Evolutionary conservation across 129 eudicot species (phyloP).

Genomic region (Artemisia argyi): DNA sequence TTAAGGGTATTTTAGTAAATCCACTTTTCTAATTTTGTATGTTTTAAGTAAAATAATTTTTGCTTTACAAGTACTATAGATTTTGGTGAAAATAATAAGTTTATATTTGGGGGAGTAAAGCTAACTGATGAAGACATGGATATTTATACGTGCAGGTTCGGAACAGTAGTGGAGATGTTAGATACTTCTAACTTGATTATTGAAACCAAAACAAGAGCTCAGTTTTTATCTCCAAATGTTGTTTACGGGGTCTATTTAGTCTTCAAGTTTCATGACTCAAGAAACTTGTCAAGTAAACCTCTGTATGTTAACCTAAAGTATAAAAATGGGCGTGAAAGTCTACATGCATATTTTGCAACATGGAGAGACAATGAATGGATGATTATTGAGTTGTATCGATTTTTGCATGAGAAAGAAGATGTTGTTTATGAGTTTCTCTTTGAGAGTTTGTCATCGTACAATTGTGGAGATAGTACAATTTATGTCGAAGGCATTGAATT

Average conservation of each 20-base stretch:
- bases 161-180: background rate
- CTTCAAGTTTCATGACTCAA: background rate
- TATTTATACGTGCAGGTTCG: background rate
- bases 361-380: constrained; percentile 1
- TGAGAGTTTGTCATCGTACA: background rate
- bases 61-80: background rate
- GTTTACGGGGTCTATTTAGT: no score
- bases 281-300: background rate
- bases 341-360: background rate
- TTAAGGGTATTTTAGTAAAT: no score
- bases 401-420: background rate
- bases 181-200: background rate
- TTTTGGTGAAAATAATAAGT: background rate
- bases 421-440: background rate
- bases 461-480: background rate
- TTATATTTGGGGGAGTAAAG: no score
- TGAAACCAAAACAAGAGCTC: background rate
- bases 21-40: no score
- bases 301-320: background rate
- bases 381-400: background rate
- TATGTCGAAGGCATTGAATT: constrained; percentile 7
- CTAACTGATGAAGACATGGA: background rate
- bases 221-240: no score
- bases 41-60: no score
- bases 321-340: background rate